phyloP scores from a whole-genome alignment of 2,329 filamentous ascomycete genomes.

The Xylaria sp. region DNA sequence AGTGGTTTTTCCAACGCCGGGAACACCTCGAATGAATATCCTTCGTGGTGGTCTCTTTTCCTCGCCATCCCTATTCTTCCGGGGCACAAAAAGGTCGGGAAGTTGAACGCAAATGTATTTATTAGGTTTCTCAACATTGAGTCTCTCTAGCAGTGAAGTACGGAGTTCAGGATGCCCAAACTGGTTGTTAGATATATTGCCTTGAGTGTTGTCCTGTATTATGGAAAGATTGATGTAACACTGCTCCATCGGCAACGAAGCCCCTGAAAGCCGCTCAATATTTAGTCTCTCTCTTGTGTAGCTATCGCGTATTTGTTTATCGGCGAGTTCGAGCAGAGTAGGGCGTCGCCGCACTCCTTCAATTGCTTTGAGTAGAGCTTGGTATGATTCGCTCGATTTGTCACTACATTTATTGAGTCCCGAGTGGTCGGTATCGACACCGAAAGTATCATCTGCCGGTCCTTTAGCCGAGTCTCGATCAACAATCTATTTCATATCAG shows the following conservation, averaged over 20 bases:
- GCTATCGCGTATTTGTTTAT: constrained; percentile 3
- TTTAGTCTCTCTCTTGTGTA: background rate
- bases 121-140: background rate
- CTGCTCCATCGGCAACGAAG: background rate
- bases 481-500: background rate
- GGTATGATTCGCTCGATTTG: background rate
- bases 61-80: too few species aligned
- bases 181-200: background rate
- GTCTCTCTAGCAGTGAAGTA: background rate
- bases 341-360: background rate
- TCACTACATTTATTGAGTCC: background rate
- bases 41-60: too few species aligned
- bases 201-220: background rate
- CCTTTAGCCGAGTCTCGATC: constrained; percentile 1
- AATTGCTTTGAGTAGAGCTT: background rate
- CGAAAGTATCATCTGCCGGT: background rate
- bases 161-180: too few species aligned
- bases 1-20: constrained; percentile 7
- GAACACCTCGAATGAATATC: constrained; percentile 10
- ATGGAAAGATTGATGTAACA: constrained; percentile 7
- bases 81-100: background rate
- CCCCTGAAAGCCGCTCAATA: background rate
- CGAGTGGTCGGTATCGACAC: constrained; percentile 1
- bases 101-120: background rate
- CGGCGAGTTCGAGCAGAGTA: constrained; percentile 7